Base-by-base conservation (phyloP, 2,329 filamentous ascomycete species). In the Fusarium sterilihyphosum region DNA sequence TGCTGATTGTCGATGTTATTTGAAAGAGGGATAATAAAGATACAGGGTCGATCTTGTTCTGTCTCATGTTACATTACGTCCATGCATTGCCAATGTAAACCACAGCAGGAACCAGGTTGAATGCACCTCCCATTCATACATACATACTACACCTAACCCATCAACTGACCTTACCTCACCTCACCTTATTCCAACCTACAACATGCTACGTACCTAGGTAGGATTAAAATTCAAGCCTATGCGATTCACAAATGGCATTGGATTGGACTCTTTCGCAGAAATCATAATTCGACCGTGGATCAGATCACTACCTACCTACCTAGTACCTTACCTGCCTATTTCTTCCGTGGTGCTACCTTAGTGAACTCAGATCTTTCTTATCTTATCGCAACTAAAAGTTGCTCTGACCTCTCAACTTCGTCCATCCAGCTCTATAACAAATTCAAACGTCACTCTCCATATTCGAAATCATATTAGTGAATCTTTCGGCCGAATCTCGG, bases 301-400 rank as follows among this genome's bases (percentile, higher is more conserved):
- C 31, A 31, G n/a, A n/a, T n/a, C n/a, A n/a, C n/a, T n/a, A n/a
- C n/a, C n/a, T n/a, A n/a, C n/a, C n/a, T n/a, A n/a, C n/a, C n/a
- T n/a, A n/a, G n/a, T n/a, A 13, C 16, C 37, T 33, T 33, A 13
- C 20, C 12, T 41, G 13, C 20, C 26, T 31, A 29, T 40, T 53
- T 38, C 10, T 50, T 40, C 24, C 44, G 8, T n/a, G 22, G 35
- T 16, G 31, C 35, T 37, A 12, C 31, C 20, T 57, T n/a, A n/a
- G 24, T 41, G n/a, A 67, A 33, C 47, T 35, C 31, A 26, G 20
- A 24, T 24, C 31, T 20, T 54, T 24, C 67, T 71, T 70, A 71
- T 71, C 67, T 70, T 70, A 70, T 70, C 67, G 41, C 31, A 44
- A 35, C 67, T 37, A 66, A 70, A 71, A 66, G 57, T 67, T 60